Conservation (phyloP, 441 rosid species). For the Erysimum cheiri region DNA sequence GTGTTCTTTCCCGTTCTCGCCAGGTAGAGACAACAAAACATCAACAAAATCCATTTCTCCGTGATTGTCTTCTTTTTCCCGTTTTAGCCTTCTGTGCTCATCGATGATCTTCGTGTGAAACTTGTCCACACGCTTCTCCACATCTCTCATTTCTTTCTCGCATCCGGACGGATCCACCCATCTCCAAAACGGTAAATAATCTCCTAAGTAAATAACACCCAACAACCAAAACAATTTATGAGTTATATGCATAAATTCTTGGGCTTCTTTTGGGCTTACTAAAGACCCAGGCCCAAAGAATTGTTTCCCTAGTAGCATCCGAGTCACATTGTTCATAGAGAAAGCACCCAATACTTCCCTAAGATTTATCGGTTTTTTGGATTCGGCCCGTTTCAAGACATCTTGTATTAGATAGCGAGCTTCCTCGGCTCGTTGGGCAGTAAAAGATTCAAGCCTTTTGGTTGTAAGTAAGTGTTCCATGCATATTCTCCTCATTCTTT, state of each 20-base stretch:
- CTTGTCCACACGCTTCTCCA: conserved; percentile 84
- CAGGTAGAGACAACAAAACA: conserved; percentile 77
- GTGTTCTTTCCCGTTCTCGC: conserved; percentile 65
- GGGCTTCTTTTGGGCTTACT: conserved; percentile 67
- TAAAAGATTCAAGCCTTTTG: conserved; percentile 44
- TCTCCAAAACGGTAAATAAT: conserved; percentile 89
- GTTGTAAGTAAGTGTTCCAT: conserved; percentile 50
- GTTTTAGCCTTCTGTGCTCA: conserved; percentile 56
- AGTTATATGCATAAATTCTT: conserved; percentile 85
- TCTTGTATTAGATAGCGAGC: conserved; percentile 46
- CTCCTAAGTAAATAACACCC: conserved; percentile 84
- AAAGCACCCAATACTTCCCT: conserved; percentile 80
- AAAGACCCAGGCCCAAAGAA: conserved; percentile 69
- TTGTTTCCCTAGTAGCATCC: conserved; percentile 85
- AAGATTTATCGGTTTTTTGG: conserved; percentile 55
- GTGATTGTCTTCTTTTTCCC: conserved; percentile 10
- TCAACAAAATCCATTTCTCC: conserved; percentile 78
- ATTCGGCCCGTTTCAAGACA: conserved; percentile 46
- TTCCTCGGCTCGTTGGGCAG: conserved; percentile 35
- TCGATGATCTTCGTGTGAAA: conserved; percentile 75
- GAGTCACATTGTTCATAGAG: conserved; percentile 90
- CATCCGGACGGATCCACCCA: conserved; percentile 84
- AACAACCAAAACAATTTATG: conserved; percentile 73
- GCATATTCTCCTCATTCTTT: conserved; percentile 50
- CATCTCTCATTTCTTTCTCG: conserved; percentile 79